These are phyloP conservation scores for Cercophora sp. DNA, from an alignment of 495 filamentous ascomycete genomes.

Conservation along the genomic window DNA sequence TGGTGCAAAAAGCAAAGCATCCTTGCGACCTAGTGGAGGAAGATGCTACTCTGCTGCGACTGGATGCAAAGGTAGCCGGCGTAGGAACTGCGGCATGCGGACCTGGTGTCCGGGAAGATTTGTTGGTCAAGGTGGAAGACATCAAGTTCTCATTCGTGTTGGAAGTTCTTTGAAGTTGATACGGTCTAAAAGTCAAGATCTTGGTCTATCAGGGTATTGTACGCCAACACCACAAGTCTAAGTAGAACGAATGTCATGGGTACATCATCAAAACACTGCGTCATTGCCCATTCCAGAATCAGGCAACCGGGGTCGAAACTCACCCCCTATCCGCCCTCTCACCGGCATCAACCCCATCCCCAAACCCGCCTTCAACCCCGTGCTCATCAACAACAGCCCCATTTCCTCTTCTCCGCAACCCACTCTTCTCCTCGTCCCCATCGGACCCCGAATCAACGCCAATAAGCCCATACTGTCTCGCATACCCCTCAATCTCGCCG, in stretches of 20 bases:
- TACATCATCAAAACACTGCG: too few relatives aligned
- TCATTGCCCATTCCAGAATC: too few relatives aligned
- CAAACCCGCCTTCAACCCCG: slow-evolving; percentile 12
- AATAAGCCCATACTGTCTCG: slow-evolving; percentile 57
- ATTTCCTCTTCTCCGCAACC: slow-evolving; percentile 1
- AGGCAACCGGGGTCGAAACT: too few relatives aligned
- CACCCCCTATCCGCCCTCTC: slow-evolving; percentile 1
- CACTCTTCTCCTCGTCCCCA: slow-evolving; percentile 9
- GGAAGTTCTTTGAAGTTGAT: slow-evolving; percentile 10
- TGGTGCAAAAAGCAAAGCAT: slow-evolving; percentile 53
- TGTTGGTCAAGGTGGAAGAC: slow-evolving; percentile 26
- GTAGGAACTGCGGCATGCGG: slow-evolving; percentile 60
- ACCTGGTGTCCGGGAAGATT: slow-evolving; percentile 51
- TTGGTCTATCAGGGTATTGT: too few relatives aligned
- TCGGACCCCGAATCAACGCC: not conserved
- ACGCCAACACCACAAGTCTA: too few relatives aligned
- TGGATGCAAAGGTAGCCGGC: slow-evolving; percentile 54
- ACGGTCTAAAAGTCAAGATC: not conserved
- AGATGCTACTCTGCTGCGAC: slow-evolving; percentile 49
- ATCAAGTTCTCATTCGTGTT: slow-evolving; percentile 24
- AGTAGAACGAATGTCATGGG: too few relatives aligned
- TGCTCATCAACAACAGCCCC: slow-evolving; percentile 11
- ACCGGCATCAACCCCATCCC: slow-evolving; percentile 5
- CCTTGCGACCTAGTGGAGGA: slow-evolving; percentile 52
- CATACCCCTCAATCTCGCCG: slow-evolving; percentile 61